Conservation (phyloP, 306 rosid genomes). For the Gleditsia sinensis region DNA sequence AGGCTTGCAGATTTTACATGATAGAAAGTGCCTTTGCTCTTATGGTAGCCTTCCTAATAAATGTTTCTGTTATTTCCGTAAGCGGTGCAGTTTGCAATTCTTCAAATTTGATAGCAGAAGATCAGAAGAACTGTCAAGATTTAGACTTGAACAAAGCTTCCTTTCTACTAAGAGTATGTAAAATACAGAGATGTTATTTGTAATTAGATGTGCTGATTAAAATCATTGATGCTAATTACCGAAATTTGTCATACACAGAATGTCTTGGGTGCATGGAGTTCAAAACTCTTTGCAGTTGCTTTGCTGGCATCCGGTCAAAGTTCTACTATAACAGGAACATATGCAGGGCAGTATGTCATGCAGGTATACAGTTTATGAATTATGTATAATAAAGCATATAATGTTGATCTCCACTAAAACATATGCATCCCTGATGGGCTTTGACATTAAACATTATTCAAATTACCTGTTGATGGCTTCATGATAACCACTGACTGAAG, state of each 20-base stretch:
- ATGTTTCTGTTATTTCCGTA: constrained; percentile 83
- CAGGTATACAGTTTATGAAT: constrained; percentile 59
- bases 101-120: constrained; percentile 62
- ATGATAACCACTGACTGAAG: not conserved
- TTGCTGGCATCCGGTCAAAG: constrained; percentile 98
- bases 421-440: too few species aligned
- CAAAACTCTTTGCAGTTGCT: constrained; percentile 90
- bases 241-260: constrained; percentile 51
- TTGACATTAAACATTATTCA: too few species aligned
- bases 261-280: constrained; percentile 97
- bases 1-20: constrained; percentile 93
- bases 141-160: constrained; percentile 95
- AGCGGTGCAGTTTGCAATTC: constrained; percentile 91
- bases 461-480: too few species aligned
- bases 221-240: constrained; percentile 19
- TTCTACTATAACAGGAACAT: constrained; percentile 98
- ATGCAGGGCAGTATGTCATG: constrained; percentile 99
- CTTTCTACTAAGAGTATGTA: constrained; percentile 78
- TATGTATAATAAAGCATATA: not conserved
- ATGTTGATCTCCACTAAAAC: not conserved
- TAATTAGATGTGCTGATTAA: not conserved
- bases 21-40: constrained; percentile 96
- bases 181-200: constrained; percentile 14
- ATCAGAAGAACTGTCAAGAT: constrained; percentile 71
- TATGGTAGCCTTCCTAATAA: constrained; percentile 82